Percentiles rank a stretch among this genome's conserved stretches.
These are phyloP conservation scores for Vaucheria bursata DNA, from an alignment of 352 stramenopile genomes.

Conservation along the genomic window DNA sequence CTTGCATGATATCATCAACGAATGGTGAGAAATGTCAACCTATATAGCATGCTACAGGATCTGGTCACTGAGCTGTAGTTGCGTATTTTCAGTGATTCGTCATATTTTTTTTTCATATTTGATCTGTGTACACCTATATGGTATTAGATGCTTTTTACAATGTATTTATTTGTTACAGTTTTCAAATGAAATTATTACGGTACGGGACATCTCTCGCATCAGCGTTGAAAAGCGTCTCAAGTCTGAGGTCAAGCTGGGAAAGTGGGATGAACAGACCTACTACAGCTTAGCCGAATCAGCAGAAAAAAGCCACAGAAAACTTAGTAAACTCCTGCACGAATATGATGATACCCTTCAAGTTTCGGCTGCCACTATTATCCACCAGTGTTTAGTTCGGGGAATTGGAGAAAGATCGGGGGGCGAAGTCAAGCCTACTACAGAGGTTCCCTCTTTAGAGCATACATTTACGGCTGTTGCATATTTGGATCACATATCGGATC, in stretches of 20 bases:
- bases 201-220: conserved; percentile 51
- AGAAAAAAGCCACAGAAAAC: conserved; percentile 92
- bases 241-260: conserved; percentile 72
- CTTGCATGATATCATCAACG: too few species aligned
- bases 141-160: too few species aligned
- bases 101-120: not conserved
- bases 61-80: too few species aligned
- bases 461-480: conserved; percentile 46
- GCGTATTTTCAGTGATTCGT: too few species aligned
- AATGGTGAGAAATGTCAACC: too few species aligned
- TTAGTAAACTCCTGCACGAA: conserved; percentile 93
- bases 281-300: conserved; percentile 93
- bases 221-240: conserved; percentile 93
- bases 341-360: conserved; percentile 62
- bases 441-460: conserved; percentile 60
- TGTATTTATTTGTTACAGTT: conserved; percentile 54
- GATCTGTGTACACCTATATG: not conserved
- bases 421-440: conserved; percentile 23
- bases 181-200: conserved; percentile 61
- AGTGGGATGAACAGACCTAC: conserved; percentile 99
- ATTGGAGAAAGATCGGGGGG: conserved; percentile 24
- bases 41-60: too few species aligned
- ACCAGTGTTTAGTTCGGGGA: conserved; percentile 13
- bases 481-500: too few species aligned
- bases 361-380: conserved; percentile 28